phyloP scores from a whole-genome alignment of 2,329 filamentous ascomycete species.

The Celoporthe dispersa region DNA sequence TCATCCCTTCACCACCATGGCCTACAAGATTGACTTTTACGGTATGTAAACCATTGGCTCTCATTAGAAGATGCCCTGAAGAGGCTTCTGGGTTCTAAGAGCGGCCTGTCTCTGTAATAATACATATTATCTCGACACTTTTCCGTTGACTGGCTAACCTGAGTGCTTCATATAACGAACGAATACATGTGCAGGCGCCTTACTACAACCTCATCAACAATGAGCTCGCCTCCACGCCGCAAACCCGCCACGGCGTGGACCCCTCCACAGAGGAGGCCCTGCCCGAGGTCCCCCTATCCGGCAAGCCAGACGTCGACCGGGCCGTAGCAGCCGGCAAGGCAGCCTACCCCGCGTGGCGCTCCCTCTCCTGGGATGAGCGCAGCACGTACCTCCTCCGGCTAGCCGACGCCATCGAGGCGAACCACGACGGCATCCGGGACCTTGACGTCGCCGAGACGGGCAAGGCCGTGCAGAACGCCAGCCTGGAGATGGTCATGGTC shows the following conservation, averaged over 20 bases:
- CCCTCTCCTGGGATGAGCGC: conserved; percentile 29
- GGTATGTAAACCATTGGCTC: not conserved
- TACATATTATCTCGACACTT: no score
- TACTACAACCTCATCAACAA: conserved; percentile 57
- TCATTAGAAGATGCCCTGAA: not conserved
- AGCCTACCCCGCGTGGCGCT: conserved; percentile 51
- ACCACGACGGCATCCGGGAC: conserved; percentile 25
- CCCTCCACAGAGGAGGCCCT: conserved; percentile 53
- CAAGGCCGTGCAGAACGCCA: conserved; percentile 28
- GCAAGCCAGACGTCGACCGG: conserved; percentile 50
- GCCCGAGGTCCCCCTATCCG: conserved; percentile 52
- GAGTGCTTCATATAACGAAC: no score
- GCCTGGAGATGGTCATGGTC: conserved; percentile 27
- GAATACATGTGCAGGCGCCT: not conserved
- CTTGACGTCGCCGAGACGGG: conserved; percentile 29
- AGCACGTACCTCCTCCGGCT: conserved; percentile 18
- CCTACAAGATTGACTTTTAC: conserved; percentile 13
- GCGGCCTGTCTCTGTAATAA: no score
- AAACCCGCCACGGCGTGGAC: conserved; percentile 52
- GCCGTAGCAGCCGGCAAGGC: conserved; percentile 51
- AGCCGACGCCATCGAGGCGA: conserved; percentile 28
- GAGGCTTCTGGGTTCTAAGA: not conserved
- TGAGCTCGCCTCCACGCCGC: conserved; percentile 47
- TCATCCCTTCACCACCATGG: not conserved
- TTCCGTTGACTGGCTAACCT: no score